Conservation (phyloP, 1,284 basidiomycete genomes). For the Exobasidium rhododendri region DNA sequence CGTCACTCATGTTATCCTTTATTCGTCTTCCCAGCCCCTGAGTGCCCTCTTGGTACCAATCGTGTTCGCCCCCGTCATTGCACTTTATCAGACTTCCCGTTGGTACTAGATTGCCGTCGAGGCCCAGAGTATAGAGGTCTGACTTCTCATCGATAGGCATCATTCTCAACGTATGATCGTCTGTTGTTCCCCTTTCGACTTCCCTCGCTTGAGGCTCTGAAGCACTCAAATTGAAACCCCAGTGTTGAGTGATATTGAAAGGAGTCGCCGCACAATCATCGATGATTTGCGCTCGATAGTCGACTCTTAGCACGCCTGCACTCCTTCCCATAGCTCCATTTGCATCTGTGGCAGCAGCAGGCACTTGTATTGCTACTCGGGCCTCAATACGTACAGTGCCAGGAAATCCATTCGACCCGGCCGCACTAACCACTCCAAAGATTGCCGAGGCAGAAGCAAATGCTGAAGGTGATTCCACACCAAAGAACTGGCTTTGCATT, state of each 20-base stretch:
- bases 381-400: constrained; percentile 41
- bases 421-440: constrained; percentile 37
- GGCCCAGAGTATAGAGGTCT: constrained; percentile 28
- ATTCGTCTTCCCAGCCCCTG: constrained; percentile 24
- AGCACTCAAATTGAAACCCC: constrained; percentile 46
- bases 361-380: constrained; percentile 24
- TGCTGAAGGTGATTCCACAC: neutral
- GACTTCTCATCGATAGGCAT: constrained; percentile 19
- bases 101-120: constrained; percentile 30
- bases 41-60: constrained; percentile 15
- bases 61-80: constrained; percentile 17
- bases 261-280: constrained; percentile 31
- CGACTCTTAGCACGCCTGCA: constrained; percentile 31
- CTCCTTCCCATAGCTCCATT: constrained; percentile 21
- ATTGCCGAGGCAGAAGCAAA: constrained; percentile 11
- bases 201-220: constrained; percentile 10
- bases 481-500: constrained; percentile 17
- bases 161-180: constrained; percentile 37
- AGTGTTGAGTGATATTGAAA: constrained; percentile 51
- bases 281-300: constrained; percentile 38
- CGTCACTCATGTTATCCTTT: constrained; percentile 20
- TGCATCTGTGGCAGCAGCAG: neutral
- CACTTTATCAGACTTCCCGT: constrained; percentile 29
- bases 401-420: constrained; percentile 44
- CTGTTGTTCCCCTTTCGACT: constrained; percentile 19